Conservation (phyloP, 2,329 filamentous ascomycete species). For the Nemania sp. region DNA sequence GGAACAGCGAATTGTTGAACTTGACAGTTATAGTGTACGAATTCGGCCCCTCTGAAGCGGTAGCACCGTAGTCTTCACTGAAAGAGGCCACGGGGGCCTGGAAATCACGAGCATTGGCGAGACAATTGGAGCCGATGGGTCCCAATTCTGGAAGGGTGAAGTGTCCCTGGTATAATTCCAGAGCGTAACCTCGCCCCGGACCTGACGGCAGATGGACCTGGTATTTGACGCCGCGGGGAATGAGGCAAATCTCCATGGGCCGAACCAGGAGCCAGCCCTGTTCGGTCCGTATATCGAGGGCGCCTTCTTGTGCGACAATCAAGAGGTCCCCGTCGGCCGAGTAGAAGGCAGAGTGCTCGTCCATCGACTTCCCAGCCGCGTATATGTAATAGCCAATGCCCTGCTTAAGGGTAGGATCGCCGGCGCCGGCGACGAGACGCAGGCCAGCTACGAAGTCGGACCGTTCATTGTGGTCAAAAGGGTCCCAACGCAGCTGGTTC, state of each 20-base stretch:
- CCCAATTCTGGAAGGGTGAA: slow-evolving; percentile 65
- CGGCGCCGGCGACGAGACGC: slow-evolving; percentile 70
- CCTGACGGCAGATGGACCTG: slow-evolving; percentile 56
- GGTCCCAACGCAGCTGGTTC: slow-evolving; percentile 84
- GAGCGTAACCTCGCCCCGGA: slow-evolving; percentile 63
- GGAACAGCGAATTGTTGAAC: slow-evolving; percentile 65
- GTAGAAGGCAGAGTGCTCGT: slow-evolving; percentile 69
- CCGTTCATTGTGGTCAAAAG: slow-evolving; percentile 70
- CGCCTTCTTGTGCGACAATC: slow-evolving; percentile 68
- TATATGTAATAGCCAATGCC: slow-evolving; percentile 74
- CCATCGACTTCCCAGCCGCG: slow-evolving; percentile 73
- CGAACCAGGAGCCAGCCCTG: slow-evolving; percentile 66
- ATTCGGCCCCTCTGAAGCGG: slow-evolving; percentile 39
- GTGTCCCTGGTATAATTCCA: slow-evolving; percentile 65
- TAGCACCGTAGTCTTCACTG: slow-evolving; percentile 52
- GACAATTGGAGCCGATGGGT: slow-evolving; percentile 64
- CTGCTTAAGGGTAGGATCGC: slow-evolving; percentile 72
- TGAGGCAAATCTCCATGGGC: slow-evolving; percentile 69
- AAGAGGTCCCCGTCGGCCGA: slow-evolving; percentile 73
- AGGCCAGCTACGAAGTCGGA: slow-evolving; percentile 53
- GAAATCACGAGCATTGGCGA: slow-evolving; percentile 68
- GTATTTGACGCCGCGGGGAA: slow-evolving; percentile 67
- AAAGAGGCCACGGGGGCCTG: slow-evolving; percentile 65
- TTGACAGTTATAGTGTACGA: slow-evolving; percentile 56
- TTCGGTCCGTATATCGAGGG: slow-evolving; percentile 68